A percentile compares a stretch with the other conserved stretches of the same genome.
Evolutionary conservation across 2,329 filamentous ascomycete genomes (phyloP).

Genomic region (Orbilia ellipsospora): DNA sequence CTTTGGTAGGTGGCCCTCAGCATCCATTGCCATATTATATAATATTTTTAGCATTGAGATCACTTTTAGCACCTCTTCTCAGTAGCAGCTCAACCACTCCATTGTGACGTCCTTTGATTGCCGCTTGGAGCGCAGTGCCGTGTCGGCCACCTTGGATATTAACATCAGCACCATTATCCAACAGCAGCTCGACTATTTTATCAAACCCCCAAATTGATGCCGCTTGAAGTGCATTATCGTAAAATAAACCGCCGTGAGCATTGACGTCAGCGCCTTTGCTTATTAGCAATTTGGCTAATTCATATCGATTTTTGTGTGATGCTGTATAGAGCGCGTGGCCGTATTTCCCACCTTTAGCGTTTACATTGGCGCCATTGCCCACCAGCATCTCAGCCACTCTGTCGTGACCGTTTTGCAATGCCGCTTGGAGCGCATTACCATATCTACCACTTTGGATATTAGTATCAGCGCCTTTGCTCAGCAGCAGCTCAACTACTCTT

Average conservation of each 20-base stretch:
- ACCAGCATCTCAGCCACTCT: conserved; percentile 1
- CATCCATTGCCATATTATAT: too few relatives aligned
- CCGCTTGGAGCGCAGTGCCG: conserved; percentile 45
- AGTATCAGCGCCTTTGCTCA: too few relatives aligned
- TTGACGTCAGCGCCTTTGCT: conserved; percentile 9
- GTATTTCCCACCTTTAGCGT: neutral
- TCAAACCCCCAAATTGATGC: neutral
- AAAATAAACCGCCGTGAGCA: neutral
- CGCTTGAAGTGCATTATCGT: conserved; percentile 2
- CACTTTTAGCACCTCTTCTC: conserved; percentile 48
- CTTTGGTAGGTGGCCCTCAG: too few relatives aligned
- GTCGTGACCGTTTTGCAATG: neutral
- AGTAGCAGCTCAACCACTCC: conserved; percentile 53
- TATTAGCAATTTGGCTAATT: neutral
- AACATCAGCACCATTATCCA: neutral
- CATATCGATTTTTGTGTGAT: neutral
- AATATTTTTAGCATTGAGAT: too few relatives aligned
- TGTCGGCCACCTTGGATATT: neutral
- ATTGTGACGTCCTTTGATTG: conserved; percentile 45
- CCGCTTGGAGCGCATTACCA: neutral
- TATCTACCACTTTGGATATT: neutral
- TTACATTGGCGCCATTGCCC: too few relatives aligned
- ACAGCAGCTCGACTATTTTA: conserved; percentile 2
- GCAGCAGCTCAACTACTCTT: too few relatives aligned
- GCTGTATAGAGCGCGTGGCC: neutral